Conservation (phyloP, 1,139 yeast species). For the Protomyces macrosporus region DNA sequence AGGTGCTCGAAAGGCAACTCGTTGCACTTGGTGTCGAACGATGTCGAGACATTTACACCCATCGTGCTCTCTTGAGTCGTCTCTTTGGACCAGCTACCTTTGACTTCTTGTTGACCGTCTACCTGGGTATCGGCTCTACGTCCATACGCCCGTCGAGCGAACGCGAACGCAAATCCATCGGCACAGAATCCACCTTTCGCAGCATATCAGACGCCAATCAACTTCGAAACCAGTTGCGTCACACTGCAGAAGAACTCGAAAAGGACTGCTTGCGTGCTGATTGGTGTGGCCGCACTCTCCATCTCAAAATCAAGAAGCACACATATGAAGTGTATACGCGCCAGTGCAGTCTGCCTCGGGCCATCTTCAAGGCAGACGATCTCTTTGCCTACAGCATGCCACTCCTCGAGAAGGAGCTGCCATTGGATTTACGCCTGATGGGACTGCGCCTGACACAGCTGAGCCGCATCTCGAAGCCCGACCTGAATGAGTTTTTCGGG, state of each 20-base stretch:
- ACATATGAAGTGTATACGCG: slow-evolving; percentile 33
- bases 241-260: slow-evolving; percentile 31
- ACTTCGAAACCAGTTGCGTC: slow-evolving; percentile 29
- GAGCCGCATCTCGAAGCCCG: slow-evolving; percentile 5
- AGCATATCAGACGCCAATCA: slow-evolving; percentile 25
- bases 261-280: slow-evolving; percentile 31
- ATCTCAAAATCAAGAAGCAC: slow-evolving; percentile 33
- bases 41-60: slow-evolving; percentile 32
- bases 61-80: slow-evolving; percentile 28
- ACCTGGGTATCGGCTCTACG: slow-evolving; percentile 34
- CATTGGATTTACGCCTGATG: slow-evolving; percentile 31
- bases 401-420: slow-evolving; percentile 32
- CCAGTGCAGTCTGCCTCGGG: slow-evolving; percentile 27
- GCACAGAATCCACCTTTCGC: slow-evolving; percentile 34
- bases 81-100: slow-evolving; percentile 29
- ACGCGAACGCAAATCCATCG: slow-evolving; percentile 33
- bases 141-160: slow-evolving; percentile 30
- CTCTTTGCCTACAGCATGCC: slow-evolving; percentile 30
- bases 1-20: slow-evolving; percentile 34
- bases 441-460: slow-evolving; percentile 31
- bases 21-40: slow-evolving; percentile 31
- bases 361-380: slow-evolving; percentile 31
- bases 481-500: slow-evolving; percentile 5
- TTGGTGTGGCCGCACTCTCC: slow-evolving; percentile 32
- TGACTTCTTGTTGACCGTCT: slow-evolving; percentile 31